phyloP scores from a whole-genome alignment of 176 grass and related monocot species.

The Melocanna baccifera region DNA sequence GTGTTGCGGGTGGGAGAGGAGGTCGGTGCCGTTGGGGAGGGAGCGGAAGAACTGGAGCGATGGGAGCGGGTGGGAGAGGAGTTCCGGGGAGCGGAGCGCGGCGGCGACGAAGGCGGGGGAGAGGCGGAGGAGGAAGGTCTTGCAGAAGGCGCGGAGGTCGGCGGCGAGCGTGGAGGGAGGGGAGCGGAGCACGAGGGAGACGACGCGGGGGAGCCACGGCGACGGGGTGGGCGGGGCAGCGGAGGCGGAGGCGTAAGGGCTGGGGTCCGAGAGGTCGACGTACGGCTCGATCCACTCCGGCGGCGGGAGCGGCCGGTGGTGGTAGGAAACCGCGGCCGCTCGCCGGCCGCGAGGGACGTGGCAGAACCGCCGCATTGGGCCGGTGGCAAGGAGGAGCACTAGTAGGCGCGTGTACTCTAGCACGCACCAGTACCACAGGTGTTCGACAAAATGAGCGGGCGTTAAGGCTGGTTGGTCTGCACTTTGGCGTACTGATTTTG shows the following conservation, averaged over 20 bases:
- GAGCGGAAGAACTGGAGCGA: constrained; percentile 72
- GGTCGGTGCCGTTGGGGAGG: constrained; percentile 39
- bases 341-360: constrained; percentile 10
- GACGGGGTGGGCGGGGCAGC: constrained; percentile 39
- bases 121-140: constrained; percentile 59
- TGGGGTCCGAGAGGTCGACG: constrained; percentile 54
- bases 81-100: constrained; percentile 50
- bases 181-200: constrained; percentile 65
- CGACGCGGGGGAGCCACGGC: constrained; percentile 69
- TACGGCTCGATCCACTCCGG: constrained; percentile 75
- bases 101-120: constrained; percentile 68
- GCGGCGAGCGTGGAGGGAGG: constrained; percentile 43
- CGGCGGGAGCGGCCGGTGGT: constrained; percentile 19
- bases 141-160: constrained; percentile 75
- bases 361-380: constrained; percentile 33
- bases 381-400: neutral
- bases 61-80: constrained; percentile 40
- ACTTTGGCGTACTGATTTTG: neutral
- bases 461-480: neutral
- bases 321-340: neutral
- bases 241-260: constrained; percentile 14
- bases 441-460: neutral
- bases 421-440: neutral
- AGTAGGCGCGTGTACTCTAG: no score
- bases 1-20: constrained; percentile 45